Conservation (phyloP, 495 filamentous ascomycete species). For the Podospora fimiseda region DNA sequence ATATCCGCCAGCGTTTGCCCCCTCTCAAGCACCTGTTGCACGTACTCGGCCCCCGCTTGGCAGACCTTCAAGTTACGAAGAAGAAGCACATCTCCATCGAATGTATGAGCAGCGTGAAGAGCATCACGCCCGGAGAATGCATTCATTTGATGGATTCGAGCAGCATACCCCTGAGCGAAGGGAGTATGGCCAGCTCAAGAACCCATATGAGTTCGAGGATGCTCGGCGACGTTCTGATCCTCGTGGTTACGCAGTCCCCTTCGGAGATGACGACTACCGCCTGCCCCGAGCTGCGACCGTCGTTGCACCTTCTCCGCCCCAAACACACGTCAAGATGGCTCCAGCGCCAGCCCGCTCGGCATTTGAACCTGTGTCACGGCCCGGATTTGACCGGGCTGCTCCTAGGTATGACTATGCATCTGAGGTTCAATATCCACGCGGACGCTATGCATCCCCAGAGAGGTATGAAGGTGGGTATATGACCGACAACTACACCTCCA, state of each 20-base stretch:
- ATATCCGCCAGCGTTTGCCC: slow-evolving; percentile 18
- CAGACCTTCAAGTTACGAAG: slow-evolving; percentile 38
- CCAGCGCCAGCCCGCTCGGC: slow-evolving; percentile 31
- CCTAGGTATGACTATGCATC: slow-evolving; percentile 33
- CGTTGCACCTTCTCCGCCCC: slow-evolving; percentile 31
- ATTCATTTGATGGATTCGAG: slow-evolving; percentile 36
- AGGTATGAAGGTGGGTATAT: slow-evolving; percentile 14
- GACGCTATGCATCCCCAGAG: slow-evolving; percentile 24
- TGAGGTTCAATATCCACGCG: slow-evolving; percentile 26
- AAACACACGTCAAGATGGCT: slow-evolving; percentile 13
- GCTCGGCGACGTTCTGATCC: slow-evolving; percentile 28
- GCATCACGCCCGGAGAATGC: slow-evolving; percentile 49
- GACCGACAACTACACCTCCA: slow-evolving; percentile 6
- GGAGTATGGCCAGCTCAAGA: slow-evolving; percentile 9
- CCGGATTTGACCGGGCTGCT: slow-evolving; percentile 29
- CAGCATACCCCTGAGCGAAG: slow-evolving; percentile 34
- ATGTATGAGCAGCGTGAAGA: slow-evolving; percentile 53
- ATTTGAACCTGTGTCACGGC: slow-evolving; percentile 22
- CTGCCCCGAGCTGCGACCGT: slow-evolving; percentile 33
- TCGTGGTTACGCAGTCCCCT: slow-evolving; percentile 2
- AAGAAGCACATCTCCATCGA: slow-evolving; percentile 45
- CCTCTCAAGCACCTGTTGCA: slow-evolving; percentile 8
- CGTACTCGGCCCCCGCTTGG: slow-evolving; percentile 29
- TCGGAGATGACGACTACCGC: slow-evolving; percentile 40
- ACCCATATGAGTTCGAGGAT: slow-evolving; percentile 19